These are phyloP conservation scores for Penicillium sp. DNA, from an alignment of 2,329 filamentous ascomycete genomes.

Conservation along the genomic window DNA sequence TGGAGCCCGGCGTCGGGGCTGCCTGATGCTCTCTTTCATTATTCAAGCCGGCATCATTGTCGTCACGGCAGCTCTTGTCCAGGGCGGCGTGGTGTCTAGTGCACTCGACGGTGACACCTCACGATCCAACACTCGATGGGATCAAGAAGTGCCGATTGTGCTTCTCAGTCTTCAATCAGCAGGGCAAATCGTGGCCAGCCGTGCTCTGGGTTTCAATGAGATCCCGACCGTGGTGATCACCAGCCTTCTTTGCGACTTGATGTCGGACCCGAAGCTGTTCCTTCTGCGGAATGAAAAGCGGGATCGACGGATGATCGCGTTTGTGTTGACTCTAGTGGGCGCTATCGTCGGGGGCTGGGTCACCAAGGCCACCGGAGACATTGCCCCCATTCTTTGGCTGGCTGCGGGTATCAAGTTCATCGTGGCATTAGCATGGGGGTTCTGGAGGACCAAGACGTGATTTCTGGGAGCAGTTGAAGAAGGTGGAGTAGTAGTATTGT, in stretches of 20 bases:
- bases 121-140: conserved; percentile 17
- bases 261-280: conserved; percentile 33
- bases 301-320: conserved; percentile 31
- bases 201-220: conserved; percentile 31
- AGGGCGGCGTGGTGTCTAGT: conserved; percentile 29
- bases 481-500: background rate
- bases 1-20: conserved; percentile 25
- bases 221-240: conserved; percentile 38
- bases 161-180: conserved; percentile 34
- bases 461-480: background rate
- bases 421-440: conserved; percentile 24
- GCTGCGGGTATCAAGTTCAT: conserved; percentile 28
- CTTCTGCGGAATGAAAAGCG: conserved; percentile 31
- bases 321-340: conserved; percentile 29
- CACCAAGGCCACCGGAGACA: conserved; percentile 28
- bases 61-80: conserved; percentile 30
- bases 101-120: conserved; percentile 1
- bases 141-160: conserved; percentile 32
- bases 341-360: conserved; percentile 34
- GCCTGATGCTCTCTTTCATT: conserved; percentile 32
- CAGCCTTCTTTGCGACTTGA: conserved; percentile 34
- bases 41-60: conserved; percentile 32
- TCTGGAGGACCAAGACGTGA: conserved; percentile 21
- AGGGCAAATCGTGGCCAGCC: conserved; percentile 35
- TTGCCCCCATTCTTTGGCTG: conserved; percentile 29